Evolutionary conservation across 257 asterid species (phyloP).

Genomic region (Solanum paucissectum): DNA sequence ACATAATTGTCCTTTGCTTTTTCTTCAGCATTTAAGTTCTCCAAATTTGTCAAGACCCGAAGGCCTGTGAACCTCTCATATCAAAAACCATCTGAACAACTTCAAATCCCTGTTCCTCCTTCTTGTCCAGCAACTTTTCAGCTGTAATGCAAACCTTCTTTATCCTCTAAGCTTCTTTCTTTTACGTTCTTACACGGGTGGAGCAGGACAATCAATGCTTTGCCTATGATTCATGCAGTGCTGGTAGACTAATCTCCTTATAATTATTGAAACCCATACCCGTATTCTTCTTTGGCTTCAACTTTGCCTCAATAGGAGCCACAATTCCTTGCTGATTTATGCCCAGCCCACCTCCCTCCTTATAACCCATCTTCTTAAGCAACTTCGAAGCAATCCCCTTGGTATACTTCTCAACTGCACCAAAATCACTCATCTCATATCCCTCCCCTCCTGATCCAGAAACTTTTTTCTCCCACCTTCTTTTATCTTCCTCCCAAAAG

Average conservation of each 20-base stretch:
- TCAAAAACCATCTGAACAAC: slow-evolving; percentile 73
- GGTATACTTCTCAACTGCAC: slow-evolving; percentile 58
- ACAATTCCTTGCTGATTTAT: slow-evolving; percentile 63
- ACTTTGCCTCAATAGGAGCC: slow-evolving; percentile 28
- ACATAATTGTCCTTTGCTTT: slow-evolving; percentile 49
- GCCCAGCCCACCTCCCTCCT: slow-evolving; percentile 93
- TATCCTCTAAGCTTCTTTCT: slow-evolving; percentile 28
- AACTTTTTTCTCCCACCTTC: slow-evolving; percentile 62
- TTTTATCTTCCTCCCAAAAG: slow-evolving; percentile 53
- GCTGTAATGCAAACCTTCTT: slow-evolving; percentile 53
- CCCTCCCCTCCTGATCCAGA: slow-evolving; percentile 30
- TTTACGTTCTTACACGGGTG: slow-evolving; percentile 24
- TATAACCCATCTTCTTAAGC: slow-evolving; percentile 78
- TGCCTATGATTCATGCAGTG: slow-evolving; percentile 30
- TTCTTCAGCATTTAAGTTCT: slow-evolving; percentile 44
- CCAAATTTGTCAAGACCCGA: slow-evolving; percentile 68
- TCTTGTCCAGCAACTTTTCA: slow-evolving; percentile 55
- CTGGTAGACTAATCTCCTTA: slow-evolving; percentile 39
- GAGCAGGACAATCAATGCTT: slow-evolving; percentile 10
- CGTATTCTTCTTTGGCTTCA: slow-evolving; percentile 75
- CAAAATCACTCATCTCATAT: slow-evolving; percentile 30
- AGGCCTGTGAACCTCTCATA: slow-evolving; percentile 78
- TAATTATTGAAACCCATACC: slow-evolving; percentile 81
- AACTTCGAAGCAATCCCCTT: slow-evolving; percentile 31
- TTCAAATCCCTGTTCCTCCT: slow-evolving; percentile 65